Percentiles rank a stretch among this genome's conserved stretches.
Conservation (phyloP, 371 early-diverging fungal species). For the Smittium mucronatum region DNA sequence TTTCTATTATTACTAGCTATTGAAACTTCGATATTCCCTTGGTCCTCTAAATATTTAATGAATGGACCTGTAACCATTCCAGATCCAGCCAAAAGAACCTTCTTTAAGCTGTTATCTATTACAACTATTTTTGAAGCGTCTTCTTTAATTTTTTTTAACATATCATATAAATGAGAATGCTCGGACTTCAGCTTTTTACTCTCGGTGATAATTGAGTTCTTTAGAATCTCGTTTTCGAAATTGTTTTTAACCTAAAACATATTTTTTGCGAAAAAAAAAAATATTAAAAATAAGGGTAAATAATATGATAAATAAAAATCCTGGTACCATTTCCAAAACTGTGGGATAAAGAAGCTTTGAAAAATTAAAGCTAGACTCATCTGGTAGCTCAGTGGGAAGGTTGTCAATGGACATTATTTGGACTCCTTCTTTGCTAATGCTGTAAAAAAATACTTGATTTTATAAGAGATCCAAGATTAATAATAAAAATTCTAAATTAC, state of each 20-base stretch:
- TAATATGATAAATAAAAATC: too few relatives aligned
- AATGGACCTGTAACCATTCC: constrained; percentile 90
- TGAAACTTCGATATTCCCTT: constrained; percentile 52
- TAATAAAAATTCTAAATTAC: constrained; percentile 36
- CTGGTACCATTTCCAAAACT: constrained; percentile 61
- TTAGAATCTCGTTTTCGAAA: constrained; percentile 49
- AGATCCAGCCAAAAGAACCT: constrained; percentile 72
- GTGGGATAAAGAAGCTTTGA: constrained; percentile 69
- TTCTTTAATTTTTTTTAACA: constrained; percentile 26
- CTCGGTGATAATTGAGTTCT: constrained; percentile 63
- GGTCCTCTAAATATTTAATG: constrained; percentile 58
- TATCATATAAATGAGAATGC: constrained; percentile 38
- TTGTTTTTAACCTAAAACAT: constrained; percentile 35
- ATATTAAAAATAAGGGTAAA: neutral
- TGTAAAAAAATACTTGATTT: neutral
- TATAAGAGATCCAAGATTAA: too few relatives aligned
- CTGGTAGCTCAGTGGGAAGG: constrained; percentile 87
- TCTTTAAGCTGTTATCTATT: constrained; percentile 19
- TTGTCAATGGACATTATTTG: constrained; percentile 95
- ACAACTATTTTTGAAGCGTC: constrained; percentile 20
- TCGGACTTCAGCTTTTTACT: constrained; percentile 45
- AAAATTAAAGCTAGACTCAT: constrained; percentile 87
- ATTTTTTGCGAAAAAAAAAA: neutral
- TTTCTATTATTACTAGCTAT: constrained; percentile 63
- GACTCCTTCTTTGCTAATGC: constrained; percentile 61